These are phyloP conservation scores for Fusarium solani-melongenae DNA, from an alignment of 2,329 filamentous ascomycete genomes.

Conservation along the genomic window DNA sequence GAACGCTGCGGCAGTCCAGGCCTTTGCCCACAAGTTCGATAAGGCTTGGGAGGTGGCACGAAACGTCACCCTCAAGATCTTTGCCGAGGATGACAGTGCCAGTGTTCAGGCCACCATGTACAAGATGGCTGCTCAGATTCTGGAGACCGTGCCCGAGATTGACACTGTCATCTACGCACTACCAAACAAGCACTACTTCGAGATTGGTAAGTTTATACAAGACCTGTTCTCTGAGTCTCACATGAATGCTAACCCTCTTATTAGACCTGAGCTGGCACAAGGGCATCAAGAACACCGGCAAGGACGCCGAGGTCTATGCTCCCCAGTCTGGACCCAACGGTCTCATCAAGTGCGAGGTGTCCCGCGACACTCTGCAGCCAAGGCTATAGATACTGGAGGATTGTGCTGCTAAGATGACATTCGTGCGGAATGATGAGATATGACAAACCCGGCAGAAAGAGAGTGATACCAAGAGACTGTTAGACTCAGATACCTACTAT, in stretches of 20 bases:
- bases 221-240: neutral
- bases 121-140: slow-evolving; percentile 93
- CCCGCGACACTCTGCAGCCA: slow-evolving; percentile 57
- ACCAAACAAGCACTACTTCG: slow-evolving; percentile 99
- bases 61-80: slow-evolving; percentile 87
- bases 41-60: slow-evolving; percentile 81
- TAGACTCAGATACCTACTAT: slow-evolving; percentile 8
- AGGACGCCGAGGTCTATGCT: slow-evolving; percentile 94
- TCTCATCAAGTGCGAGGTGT: slow-evolving; percentile 92
- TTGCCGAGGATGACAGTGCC: slow-evolving; percentile 89
- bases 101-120: slow-evolving; percentile 99
- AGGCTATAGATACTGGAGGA: slow-evolving; percentile 16
- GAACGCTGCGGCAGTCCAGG: slow-evolving; percentile 73
- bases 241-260: slow-evolving; percentile 30
- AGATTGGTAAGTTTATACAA: slow-evolving; percentile 75
- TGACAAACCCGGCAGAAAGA: slow-evolving; percentile 26
- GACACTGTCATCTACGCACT: slow-evolving; percentile 83
- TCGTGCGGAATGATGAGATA: slow-evolving; percentile 29
- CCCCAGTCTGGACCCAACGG: slow-evolving; percentile 95
- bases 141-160: slow-evolving; percentile 78
- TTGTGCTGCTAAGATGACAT: slow-evolving; percentile 8
- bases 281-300: slow-evolving; percentile 91
- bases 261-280: slow-evolving; percentile 97
- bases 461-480: slow-evolving; percentile 34
- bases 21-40: slow-evolving; percentile 76